These are phyloP conservation scores for Medakamo hakoo DNA, from an alignment of 139 green algal species.

Conservation along the genomic window DNA sequence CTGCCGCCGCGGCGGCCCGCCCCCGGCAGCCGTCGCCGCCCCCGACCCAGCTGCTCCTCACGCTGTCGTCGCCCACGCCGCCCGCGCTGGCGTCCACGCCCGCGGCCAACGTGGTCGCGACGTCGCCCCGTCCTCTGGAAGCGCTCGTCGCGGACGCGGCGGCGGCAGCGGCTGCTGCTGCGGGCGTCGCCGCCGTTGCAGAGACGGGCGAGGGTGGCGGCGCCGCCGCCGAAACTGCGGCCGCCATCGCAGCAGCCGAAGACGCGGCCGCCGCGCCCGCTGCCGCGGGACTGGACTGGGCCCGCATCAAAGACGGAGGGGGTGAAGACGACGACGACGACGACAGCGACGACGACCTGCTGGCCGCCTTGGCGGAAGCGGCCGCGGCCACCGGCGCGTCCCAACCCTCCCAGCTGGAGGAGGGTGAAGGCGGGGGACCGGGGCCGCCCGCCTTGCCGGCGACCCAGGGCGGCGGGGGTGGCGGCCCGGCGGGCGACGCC, in stretches of 20 bases:
- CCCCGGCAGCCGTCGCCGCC: background rate
- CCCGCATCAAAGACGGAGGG: slow-evolving; percentile 7
- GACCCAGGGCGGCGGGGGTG: slow-evolving; percentile 1
- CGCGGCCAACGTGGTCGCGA: background rate
- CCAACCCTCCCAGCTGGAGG: slow-evolving; percentile 5
- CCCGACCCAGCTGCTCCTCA: background rate
- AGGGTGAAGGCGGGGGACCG: no score
- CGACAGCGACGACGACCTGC: slow-evolving; percentile 13
- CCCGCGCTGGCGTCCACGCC: background rate
- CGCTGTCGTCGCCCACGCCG: background rate
- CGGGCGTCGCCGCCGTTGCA: background rate
- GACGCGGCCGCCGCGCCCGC: background rate
- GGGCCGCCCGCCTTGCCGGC: no score
- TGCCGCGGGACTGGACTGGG: background rate
- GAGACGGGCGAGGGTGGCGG: background rate
- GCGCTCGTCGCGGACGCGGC: slow-evolving; percentile 6
- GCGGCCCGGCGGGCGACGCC: background rate
- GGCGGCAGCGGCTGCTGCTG: background rate
- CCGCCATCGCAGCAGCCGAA: background rate
- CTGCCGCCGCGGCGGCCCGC: background rate
- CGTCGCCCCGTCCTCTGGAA: slow-evolving; percentile 3
- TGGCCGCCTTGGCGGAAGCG: slow-evolving; percentile 18
- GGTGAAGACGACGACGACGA: background rate
- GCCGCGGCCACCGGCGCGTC: background rate
- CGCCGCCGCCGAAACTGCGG: background rate